phyloP scores from a whole-genome alignment of 495 filamentous ascomycete genomes.

The Bathelium albidoporum region DNA sequence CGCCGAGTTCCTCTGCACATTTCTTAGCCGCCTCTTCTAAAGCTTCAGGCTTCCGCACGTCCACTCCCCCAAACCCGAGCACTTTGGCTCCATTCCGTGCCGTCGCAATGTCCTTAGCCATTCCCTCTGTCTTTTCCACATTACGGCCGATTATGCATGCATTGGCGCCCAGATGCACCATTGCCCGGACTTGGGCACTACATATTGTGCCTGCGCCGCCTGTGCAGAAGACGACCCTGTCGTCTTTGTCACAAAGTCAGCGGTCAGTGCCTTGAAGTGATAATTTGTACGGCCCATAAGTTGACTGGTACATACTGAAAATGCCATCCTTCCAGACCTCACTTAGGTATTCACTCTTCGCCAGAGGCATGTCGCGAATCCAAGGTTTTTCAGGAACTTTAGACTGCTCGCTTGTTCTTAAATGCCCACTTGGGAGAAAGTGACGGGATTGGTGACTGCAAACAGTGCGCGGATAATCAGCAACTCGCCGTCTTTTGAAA shows the following conservation, averaged over 20 bases:
- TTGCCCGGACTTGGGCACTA: constrained; percentile 79
- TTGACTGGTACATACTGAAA: constrained; percentile 48
- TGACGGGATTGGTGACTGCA: background rate
- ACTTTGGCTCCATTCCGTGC: constrained; percentile 69
- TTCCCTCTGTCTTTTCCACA: constrained; percentile 73
- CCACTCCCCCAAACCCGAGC: constrained; percentile 70
- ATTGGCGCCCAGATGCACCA: constrained; percentile 84
- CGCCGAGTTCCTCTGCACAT: constrained; percentile 71
- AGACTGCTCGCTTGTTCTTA: background rate
- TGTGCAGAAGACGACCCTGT: constrained; percentile 91
- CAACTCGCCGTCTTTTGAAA: background rate
- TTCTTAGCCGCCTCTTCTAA: constrained; percentile 63
- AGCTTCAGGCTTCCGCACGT: constrained; percentile 65
- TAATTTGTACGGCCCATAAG: background rate
- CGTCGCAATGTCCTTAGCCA: constrained; percentile 70
- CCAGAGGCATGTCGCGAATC: constrained; percentile 46
- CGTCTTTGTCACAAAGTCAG: constrained; percentile 31
- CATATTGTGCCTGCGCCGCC: constrained; percentile 91
- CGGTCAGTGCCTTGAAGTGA: constrained; percentile 4
- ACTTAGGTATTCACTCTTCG: constrained; percentile 66
- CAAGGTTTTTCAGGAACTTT: background rate
- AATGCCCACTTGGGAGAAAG: background rate
- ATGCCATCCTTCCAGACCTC: constrained; percentile 74
- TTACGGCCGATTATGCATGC: constrained; percentile 90
- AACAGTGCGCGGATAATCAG: background rate